phyloP scores from a whole-genome alignment of 164 flowering plant genomes.

The Macadamia tetraphylla region DNA sequence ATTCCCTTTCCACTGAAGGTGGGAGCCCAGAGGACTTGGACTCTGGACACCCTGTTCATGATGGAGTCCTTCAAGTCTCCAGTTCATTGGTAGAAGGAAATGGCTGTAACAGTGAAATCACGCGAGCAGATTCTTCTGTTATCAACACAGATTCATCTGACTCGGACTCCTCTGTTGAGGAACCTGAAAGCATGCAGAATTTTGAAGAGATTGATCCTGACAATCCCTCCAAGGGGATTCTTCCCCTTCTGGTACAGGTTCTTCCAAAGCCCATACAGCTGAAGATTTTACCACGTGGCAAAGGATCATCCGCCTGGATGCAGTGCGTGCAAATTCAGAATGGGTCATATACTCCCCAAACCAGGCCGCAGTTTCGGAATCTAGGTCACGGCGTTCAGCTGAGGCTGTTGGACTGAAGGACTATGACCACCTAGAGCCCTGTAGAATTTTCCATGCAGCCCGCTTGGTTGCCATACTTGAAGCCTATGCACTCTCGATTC shows the following conservation, averaged over 20 bases:
- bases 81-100: constrained; percentile 27
- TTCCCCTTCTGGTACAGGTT: constrained; percentile 21
- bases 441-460: constrained; percentile 79
- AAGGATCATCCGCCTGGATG: constrained; percentile 88
- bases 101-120: constrained; percentile 18
- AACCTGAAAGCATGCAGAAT: constrained; percentile 23
- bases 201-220: constrained; percentile 28
- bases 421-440: constrained; percentile 75
- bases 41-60: constrained; percentile 14
- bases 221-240: constrained; percentile 16
- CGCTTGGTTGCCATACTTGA: constrained; percentile 89
- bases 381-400: constrained; percentile 56
- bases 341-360: constrained; percentile 57
- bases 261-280: constrained; percentile 18
- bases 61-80: constrained; percentile 10
- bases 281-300: constrained; percentile 94
- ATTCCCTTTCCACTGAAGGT: constrained; percentile 75
- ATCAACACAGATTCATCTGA: constrained; percentile 25
- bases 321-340: constrained; percentile 77
- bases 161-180: constrained; percentile 55
- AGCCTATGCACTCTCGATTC: constrained; percentile 86
- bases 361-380: constrained; percentile 67
- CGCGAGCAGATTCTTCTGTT: constrained; percentile 10
- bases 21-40: constrained; percentile 33
- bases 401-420: constrained; percentile 79